A percentile compares a stretch with the other conserved stretches of the same genome.
Conservation (phyloP, 106 monocot species). For the Alisma plantagoaquatica region DNA sequence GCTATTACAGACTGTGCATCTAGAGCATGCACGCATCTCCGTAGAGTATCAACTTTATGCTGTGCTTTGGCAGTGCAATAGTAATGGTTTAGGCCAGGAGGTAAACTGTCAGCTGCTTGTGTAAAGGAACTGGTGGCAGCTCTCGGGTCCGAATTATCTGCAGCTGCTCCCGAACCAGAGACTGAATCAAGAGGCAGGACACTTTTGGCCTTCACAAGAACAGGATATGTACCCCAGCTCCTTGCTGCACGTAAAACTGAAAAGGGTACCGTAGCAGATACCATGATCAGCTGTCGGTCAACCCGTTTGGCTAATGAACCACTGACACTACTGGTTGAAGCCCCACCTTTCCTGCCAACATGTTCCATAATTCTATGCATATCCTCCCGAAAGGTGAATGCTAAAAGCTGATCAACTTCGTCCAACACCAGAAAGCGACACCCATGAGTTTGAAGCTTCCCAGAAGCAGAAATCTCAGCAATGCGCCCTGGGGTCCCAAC, state of each 20-base stretch:
- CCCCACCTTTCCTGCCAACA: conserved; percentile 57
- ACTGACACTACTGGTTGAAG: conserved; percentile 17
- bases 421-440: conserved; percentile 84
- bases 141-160: conserved; percentile 6
- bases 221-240: conserved; percentile 77
- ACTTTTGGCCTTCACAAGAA: conserved; percentile 59
- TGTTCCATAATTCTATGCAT: conserved; percentile 96
- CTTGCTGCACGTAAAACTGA: conserved; percentile 74
- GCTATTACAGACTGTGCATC: conserved; percentile 68
- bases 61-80: conserved; percentile 62
- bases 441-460: conserved; percentile 78
- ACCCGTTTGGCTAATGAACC: conserved; percentile 34
- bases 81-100: conserved; percentile 78
- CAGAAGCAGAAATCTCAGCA: conserved; percentile 90
- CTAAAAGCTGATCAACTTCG: conserved; percentile 86
- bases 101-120: conserved; percentile 81
- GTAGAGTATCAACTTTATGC: conserved; percentile 87
- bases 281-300: conserved; percentile 85
- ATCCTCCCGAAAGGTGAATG: conserved; percentile 94
- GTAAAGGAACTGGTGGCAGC: conserved; percentile 30
- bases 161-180: conserved; percentile 6
- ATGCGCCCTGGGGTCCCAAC: conserved; percentile 96
- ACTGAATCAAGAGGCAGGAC: conserved; percentile 50
- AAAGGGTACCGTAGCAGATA: conserved; percentile 91
- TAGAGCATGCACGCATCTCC: conserved; percentile 84